Evolutionary conservation across 495 filamentous ascomycete species (phyloP), one percentile per base, ranked within the genome.

Genomic region (Amorphotheca resinae): DNA sequence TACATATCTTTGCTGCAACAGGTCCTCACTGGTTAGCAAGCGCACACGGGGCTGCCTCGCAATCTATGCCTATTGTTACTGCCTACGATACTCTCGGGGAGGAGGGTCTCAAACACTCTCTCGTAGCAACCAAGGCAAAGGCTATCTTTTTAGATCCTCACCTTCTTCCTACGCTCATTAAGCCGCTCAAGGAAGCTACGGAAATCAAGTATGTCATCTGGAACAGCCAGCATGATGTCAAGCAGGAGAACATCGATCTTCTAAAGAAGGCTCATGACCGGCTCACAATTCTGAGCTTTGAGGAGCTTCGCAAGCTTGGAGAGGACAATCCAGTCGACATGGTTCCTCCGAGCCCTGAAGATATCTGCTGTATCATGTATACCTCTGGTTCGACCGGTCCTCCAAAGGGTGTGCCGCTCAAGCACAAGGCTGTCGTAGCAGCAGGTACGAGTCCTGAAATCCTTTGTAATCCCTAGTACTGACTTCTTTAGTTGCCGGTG

Each of bases 331-430:
- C 74, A 7, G 75, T 78, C 34, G 88, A 95, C 7, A 76, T 84
- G 14, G 78, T 84, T 14, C 82, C 87, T 30, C 88, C 91, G 2
- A 62, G 67, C 20, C 72, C 84, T 1, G 84, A 95, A 38, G 89
- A 95, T 59, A 74, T 98, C 9, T 91, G 83, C 72, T 95, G 91
- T 59, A 93, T 98, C 61, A 98, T 98, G 91, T 98, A 96, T 68
- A 98, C 91, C 1, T 96, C 91, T 22, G 91, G 91, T 33, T 94
- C 89, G n/a, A 98, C 91, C 3, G 91, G 91, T 38, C 76, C 87
- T 0, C 91, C 91, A 26, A 98, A 96, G 72, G 91, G 91, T 63
- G 91, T 98, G 21, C 78, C 87, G 22, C 63, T 98, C 50, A 91
- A 79, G 53, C 91, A 98, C 60, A 82, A 67, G 42, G 84, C 87